A percentile compares a stretch with the other conserved stretches of the same genome.
These are phyloP conservation scores for Sporothrix globosa DNA, from an alignment of 2,329 filamentous ascomycete species.

Conservation along the genomic window DNA sequence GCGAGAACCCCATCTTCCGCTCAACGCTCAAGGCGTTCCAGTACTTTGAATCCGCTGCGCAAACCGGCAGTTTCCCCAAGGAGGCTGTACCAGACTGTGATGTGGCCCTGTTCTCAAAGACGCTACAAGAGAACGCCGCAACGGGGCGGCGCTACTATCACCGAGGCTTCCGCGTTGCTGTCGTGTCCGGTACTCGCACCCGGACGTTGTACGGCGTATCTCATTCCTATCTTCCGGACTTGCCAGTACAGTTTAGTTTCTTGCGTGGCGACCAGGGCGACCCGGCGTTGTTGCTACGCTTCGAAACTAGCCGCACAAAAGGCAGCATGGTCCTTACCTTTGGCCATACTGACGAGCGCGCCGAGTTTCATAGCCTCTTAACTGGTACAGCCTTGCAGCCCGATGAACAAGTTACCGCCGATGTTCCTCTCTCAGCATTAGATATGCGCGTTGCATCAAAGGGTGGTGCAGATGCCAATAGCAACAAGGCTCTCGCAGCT, in stretches of 20 bases:
- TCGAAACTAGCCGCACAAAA: slow-evolving; percentile 66
- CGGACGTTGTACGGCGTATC: slow-evolving; percentile 78
- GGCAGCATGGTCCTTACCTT: slow-evolving; percentile 80
- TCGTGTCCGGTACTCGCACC: slow-evolving; percentile 75
- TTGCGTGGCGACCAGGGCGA: slow-evolving; percentile 70
- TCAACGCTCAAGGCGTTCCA: slow-evolving; percentile 73
- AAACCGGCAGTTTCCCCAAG: slow-evolving; percentile 72
- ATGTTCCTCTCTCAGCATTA: slow-evolving; percentile 68
- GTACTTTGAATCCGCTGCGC: slow-evolving; percentile 74
- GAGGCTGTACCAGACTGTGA: slow-evolving; percentile 74
- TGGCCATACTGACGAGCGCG: slow-evolving; percentile 69
- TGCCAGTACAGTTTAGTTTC: slow-evolving; percentile 77
- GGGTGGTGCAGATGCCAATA: slow-evolving; percentile 53
- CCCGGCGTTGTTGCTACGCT: slow-evolving; percentile 70
- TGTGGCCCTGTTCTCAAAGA: slow-evolving; percentile 73
- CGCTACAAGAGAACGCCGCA: slow-evolving; percentile 69
- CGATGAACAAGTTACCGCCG: slow-evolving; percentile 71
- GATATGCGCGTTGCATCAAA: slow-evolving; percentile 48
- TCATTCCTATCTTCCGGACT: slow-evolving; percentile 66
- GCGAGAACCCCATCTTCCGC: slow-evolving; percentile 72
- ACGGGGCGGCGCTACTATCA: slow-evolving; percentile 73
- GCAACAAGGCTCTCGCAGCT: slow-evolving; percentile 53
- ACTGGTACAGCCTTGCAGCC: slow-evolving; percentile 70
- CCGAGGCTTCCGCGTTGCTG: slow-evolving; percentile 75
- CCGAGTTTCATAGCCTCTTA: slow-evolving; percentile 71